These are phyloP conservation scores for Lipomyces oligophaga DNA, from an alignment of 805 yeast genomes.

Conservation along the genomic window DNA sequence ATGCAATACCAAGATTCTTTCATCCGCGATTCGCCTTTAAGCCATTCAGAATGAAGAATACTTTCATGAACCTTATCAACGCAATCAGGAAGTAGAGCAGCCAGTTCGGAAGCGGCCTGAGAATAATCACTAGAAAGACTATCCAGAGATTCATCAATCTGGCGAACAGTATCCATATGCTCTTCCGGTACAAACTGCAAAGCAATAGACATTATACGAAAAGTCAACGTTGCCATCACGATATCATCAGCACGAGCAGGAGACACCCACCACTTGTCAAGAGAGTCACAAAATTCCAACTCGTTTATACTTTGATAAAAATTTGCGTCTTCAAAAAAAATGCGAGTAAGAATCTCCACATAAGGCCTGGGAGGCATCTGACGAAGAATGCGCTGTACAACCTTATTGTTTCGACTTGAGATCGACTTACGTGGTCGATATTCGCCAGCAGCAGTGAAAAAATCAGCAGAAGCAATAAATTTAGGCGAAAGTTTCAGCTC, in stretches of 20 bases:
- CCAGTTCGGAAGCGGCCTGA: conserved; percentile 20
- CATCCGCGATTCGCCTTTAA: conserved; percentile 24
- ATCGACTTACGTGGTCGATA: conserved; percentile 1
- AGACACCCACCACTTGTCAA: conserved; percentile 19
- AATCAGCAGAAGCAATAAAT: conserved; percentile 16
- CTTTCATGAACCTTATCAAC: conserved; percentile 21
- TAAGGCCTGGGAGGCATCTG: conserved; percentile 28
- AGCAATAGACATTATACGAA: conserved; percentile 28
- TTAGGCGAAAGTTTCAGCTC: conserved; percentile 23
- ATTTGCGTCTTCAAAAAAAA: conserved; percentile 23
- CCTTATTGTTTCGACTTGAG: conserved; percentile 16
- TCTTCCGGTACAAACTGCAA: conserved; percentile 24
- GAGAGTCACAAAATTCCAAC: conserved; percentile 14
- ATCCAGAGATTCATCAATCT: conserved; percentile 17
- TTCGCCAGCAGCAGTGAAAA: conserved; percentile 11
- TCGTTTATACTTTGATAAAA: conserved; percentile 21
- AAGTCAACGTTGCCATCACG: conserved; percentile 9
- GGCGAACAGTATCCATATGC: conserved; percentile 18
- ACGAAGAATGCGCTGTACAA: conserved; percentile 16
- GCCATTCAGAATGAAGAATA: conserved; percentile 21
- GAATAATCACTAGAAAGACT: conserved; percentile 19
- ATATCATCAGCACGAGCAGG: conserved; percentile 8
- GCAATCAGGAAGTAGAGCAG: conserved; percentile 24
- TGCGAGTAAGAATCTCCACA: conserved; percentile 19
- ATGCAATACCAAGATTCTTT: conserved; percentile 26